Evolutionary conservation across 805 yeast species (phyloP).

Genomic region (Tetrapisispora namnaoensis): DNA sequence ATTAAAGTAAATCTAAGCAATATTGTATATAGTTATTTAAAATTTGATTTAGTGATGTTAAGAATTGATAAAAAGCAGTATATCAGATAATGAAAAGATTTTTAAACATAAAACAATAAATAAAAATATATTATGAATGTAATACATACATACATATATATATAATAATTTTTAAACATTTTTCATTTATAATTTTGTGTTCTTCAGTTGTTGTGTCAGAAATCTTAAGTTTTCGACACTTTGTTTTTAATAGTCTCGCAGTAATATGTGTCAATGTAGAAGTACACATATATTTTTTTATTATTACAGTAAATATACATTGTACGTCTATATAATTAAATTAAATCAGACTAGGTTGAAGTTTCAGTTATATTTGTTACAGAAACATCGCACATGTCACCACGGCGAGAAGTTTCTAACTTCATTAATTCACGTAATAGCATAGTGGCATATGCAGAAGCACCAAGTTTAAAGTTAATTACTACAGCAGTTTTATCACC

Average conservation of each 20-base stretch:
- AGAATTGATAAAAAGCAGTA: no score
- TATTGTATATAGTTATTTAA: background rate
- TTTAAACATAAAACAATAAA: background rate
- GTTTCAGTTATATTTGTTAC: background rate
- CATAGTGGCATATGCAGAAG: conserved; percentile 95
- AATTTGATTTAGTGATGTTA: background rate
- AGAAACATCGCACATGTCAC: conserved; percentile 38
- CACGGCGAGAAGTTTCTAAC: conserved; percentile 53
- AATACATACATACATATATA: background rate
- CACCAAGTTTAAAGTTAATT: conserved; percentile 65
- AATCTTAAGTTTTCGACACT: background rate
- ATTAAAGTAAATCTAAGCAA: background rate
- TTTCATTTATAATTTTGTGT: background rate
- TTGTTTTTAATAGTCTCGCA: background rate
- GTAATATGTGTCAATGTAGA: no score
- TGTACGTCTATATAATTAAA: background rate
- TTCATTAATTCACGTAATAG: conserved; percentile 86
- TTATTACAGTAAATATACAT: no score
- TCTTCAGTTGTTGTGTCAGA: background rate
- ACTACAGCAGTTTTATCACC: conserved; percentile 60
- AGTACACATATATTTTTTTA: no score
- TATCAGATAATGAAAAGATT: background rate
- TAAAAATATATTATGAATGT: background rate
- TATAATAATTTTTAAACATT: no score
- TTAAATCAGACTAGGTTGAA: no score